phyloP scores from a whole-genome alignment of 768 basidiomycete genomes.

The Auricularia sp. region DNA sequence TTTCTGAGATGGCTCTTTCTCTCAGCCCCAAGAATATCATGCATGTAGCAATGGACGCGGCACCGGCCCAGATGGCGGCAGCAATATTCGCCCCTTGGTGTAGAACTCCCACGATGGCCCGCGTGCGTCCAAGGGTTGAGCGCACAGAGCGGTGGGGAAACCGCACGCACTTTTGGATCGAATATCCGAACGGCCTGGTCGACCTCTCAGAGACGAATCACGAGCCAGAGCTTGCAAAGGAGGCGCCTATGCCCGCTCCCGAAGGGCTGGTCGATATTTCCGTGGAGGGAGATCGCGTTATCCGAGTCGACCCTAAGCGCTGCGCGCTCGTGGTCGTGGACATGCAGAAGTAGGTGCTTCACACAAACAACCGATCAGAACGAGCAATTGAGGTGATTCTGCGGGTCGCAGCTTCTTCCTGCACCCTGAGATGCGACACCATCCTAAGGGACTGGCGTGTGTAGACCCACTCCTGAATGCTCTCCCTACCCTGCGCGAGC shows the following conservation, averaged over 20 bases:
- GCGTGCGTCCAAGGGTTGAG: not conserved
- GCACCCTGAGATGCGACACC: conserved; percentile 47
- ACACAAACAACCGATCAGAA: too few species aligned
- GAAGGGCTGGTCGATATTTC: conserved; percentile 42
- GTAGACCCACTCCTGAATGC: conserved; percentile 43
- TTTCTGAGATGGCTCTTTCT: not conserved
- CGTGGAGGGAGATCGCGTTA: conserved; percentile 40
- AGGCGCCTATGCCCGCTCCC: conserved; percentile 23
- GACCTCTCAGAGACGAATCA: conserved; percentile 44
- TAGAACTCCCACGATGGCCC: not conserved
- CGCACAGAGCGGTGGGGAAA: not conserved
- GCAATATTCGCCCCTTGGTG: too few species aligned
- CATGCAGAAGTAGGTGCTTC: conserved; percentile 47
- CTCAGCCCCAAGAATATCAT: too few species aligned
- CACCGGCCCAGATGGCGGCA: too few species aligned
- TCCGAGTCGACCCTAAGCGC: conserved; percentile 40
- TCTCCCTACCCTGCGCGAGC: conserved; percentile 37
- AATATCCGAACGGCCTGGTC: conserved; percentile 55
- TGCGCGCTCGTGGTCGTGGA: conserved; percentile 55
- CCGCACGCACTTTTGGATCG: conserved; percentile 48
- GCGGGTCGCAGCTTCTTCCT: conserved; percentile 36
- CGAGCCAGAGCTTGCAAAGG: conserved; percentile 1
- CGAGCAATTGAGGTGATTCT: too few species aligned
- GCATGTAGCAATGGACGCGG: too few species aligned
- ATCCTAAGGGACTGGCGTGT: conserved; percentile 47